Percentiles rank a stretch among this genome's conserved stretches.
These are phyloP conservation scores for Psilocybe cubensis DNA, from an alignment of 768 basidiomycete species.

Conservation along the genomic window DNA sequence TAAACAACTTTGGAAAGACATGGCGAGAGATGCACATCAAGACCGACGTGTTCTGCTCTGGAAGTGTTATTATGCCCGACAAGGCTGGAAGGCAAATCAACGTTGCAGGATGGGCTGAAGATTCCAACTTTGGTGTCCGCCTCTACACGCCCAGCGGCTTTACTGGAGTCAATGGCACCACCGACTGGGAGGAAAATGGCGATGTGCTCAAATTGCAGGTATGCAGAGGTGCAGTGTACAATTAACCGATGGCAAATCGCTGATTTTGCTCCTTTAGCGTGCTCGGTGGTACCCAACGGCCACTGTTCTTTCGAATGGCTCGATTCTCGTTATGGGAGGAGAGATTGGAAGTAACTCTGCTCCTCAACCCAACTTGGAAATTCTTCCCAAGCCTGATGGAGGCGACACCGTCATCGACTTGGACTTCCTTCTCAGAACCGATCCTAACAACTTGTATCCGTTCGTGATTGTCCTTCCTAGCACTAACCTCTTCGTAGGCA, in stretches of 20 bases:
- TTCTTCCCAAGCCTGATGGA: constrained; percentile 68
- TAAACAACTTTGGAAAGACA: constrained; percentile 48
- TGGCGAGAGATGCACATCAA: constrained; percentile 82
- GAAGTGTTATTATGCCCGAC: constrained; percentile 73
- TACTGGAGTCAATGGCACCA: constrained; percentile 71
- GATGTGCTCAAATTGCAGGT: constrained; percentile 64
- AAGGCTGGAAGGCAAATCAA: constrained; percentile 68
- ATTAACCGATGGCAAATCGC: not conserved
- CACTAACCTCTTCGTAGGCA: constrained; percentile 71
- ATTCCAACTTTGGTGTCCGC: constrained; percentile 74
- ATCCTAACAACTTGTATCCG: constrained; percentile 83
- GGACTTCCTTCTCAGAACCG: constrained; percentile 70
- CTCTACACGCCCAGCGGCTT: constrained; percentile 73
- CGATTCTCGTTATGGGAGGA: constrained; percentile 75
- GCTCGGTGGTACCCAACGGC: constrained; percentile 78
- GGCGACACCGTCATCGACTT: constrained; percentile 63
- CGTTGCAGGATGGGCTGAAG: constrained; percentile 71
- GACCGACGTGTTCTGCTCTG: constrained; percentile 83
- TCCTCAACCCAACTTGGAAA: constrained; percentile 71
- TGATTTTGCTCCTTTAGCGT: constrained; percentile 33
- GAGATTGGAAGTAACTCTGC: constrained; percentile 71
- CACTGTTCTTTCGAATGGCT: constrained; percentile 72
- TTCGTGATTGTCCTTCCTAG: constrained; percentile 76
- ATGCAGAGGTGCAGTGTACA: constrained; percentile 6
- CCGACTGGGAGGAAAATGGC: constrained; percentile 80